Conservation (phyloP, 2,329 filamentous ascomycete species). For the Nothophoma quercina region DNA sequence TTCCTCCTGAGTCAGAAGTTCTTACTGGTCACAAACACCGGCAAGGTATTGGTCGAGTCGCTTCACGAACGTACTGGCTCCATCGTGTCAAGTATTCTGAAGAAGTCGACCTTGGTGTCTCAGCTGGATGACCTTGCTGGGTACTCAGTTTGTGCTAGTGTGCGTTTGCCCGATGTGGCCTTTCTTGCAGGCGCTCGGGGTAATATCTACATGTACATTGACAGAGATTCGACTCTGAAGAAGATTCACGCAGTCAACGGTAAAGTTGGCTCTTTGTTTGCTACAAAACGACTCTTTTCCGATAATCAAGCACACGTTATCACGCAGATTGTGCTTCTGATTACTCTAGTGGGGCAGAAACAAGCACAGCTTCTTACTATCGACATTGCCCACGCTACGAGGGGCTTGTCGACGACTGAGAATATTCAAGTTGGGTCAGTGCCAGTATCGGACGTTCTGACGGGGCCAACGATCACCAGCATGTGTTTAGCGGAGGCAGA, state of each 20-base stretch:
- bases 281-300: neutral
- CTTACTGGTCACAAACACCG: conserved; percentile 66
- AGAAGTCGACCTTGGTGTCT: conserved; percentile 38
- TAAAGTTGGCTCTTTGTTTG: conserved; percentile 55
- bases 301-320: conserved; percentile 24
- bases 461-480: conserved; percentile 61
- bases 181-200: conserved; percentile 59
- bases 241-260: conserved; percentile 39
- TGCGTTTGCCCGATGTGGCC: conserved; percentile 47
- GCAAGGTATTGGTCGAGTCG: conserved; percentile 61
- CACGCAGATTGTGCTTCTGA: conserved; percentile 42
- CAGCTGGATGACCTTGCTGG: conserved; percentile 52
- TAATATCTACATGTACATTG: conserved; percentile 50
- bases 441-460: conserved; percentile 38
- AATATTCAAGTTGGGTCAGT: neutral
- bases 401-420: neutral
- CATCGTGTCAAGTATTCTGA: conserved; percentile 8
- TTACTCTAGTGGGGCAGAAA: conserved; percentile 49
- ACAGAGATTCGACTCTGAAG: conserved; percentile 19
- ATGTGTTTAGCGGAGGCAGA: conserved; percentile 46
- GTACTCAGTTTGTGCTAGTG: conserved; percentile 56
- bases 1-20: conserved; percentile 64
- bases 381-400: conserved; percentile 13
- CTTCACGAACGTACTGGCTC: conserved; percentile 5
- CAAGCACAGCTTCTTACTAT: conserved; percentile 44